Evolutionary conservation across 805 yeast species (phyloP).

Genomic region (Blastobotrys peoriensis): DNA sequence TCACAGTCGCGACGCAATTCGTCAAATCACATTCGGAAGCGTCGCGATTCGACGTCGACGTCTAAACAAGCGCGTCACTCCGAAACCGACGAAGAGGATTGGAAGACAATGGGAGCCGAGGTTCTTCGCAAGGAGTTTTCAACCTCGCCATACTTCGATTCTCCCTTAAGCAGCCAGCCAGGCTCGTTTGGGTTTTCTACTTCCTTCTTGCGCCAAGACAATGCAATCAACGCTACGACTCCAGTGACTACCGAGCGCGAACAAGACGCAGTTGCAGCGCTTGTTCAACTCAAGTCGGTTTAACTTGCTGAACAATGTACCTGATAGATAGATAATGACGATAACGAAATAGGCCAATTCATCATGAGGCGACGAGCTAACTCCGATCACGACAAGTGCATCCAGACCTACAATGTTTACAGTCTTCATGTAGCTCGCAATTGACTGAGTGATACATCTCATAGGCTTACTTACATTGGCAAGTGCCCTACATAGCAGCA

Average conservation of each 20-base stretch:
- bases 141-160: slow-evolving; percentile 4
- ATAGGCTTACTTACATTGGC: too few species aligned
- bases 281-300: slow-evolving; percentile 48
- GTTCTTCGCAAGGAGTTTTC: slow-evolving; percentile 40
- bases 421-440: too few species aligned
- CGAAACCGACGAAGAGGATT: slow-evolving; percentile 96
- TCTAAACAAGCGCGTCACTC: slow-evolving; percentile 30
- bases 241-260: slow-evolving; percentile 26
- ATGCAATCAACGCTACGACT: slow-evolving; percentile 2
- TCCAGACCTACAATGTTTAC: too few species aligned
- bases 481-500: too few species aligned
- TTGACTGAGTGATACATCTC: too few species aligned
- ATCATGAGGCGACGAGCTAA: too few species aligned
- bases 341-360: too few species aligned
- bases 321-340: too few species aligned
- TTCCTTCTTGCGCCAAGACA: slow-evolving; percentile 9
- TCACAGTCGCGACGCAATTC: slow-evolving; percentile 1
- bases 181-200: slow-evolving; percentile 5
- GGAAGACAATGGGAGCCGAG: slow-evolving; percentile 86
- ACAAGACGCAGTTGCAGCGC: slow-evolving; percentile 59
- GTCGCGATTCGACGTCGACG: slow-evolving; percentile 4
- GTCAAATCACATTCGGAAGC: slow-evolving; percentile 2
- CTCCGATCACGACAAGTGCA: too few species aligned
- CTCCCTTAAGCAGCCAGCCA: not conserved
- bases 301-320: slow-evolving; percentile 8